Base-by-base conservation (phyloP, 345 rosid species). In the Aegle marmelos region DNA sequence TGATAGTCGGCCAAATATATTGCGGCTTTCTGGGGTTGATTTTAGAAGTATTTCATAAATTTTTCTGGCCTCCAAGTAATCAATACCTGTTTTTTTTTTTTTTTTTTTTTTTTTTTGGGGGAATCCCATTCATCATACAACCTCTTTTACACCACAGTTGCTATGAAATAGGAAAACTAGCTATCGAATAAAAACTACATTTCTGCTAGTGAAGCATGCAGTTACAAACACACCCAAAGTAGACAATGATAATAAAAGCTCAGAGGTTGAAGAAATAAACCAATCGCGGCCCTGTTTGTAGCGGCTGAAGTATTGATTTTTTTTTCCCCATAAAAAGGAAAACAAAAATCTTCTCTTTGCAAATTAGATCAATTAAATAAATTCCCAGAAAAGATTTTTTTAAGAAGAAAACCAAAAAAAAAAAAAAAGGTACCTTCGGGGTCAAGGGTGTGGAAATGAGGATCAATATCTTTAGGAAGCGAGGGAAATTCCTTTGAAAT, bases 1-100 rank as follows among this genome's bases (percentile, higher is more conserved):
- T 22, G 98, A 90, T 78, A 94, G 88, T 70, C 97, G 89, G 79
- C 98, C 98, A 84, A 94, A 96, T 82, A 96, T 94, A 82, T 94
- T 93, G 62, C 98, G 84, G 85, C 88, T 89, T 74, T 94, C 99
- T 30, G 97, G 89, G 73, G 95, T 88, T 34, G 90, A 83, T 86
- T 87, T 89, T 65, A 90, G 78, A 59, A 92, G 98, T 78, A 89
- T 89, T 73, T 91, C 95, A 77, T 89, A 91, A 72, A 94, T 88
- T 78, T 84, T 87, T 83, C 85, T 94, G 48, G 91, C 97, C 91
- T 96, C 97, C 76, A 92, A 68, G 88, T 90, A 94, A 82, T 92
- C 91, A 68, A 96, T 89, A n/a, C n/a, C n/a, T n/a, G n/a, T n/a
- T n/a, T n/a, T n/a, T n/a, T n/a, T n/a, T n/a, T n/a, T n/a, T n/a